Base-by-base conservation (phyloP, 148 eudicot species). In the Camellia granthamiana region DNA sequence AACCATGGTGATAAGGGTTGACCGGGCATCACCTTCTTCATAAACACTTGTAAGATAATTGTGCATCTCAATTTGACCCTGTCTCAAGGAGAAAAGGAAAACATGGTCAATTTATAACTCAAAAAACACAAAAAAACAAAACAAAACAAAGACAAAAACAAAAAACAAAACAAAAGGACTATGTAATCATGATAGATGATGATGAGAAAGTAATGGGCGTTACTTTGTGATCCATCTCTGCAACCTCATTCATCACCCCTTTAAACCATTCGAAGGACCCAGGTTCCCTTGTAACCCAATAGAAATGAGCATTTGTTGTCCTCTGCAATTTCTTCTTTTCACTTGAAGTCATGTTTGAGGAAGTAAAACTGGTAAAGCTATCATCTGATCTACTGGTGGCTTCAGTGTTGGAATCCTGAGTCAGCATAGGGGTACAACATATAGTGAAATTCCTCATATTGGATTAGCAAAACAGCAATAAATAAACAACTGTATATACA, bases 191-290 rank as follows among this genome's bases (percentile, higher is more conserved):
- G 16, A 16, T 18, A 51, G 9, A 66, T 2, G 41, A 3, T 43
- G 43, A 68, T 41, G 4, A 1, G 18, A 65, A 46, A 56, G 13
- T 16, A 30, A 6, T 61, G 16, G 13, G 42, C 7, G 43, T 80
- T 90, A 96, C 99, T 88, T 90, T 92, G 60, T 92, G 94, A 89
- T 94, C 99, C 85, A 94, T 84, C 67, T 92, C 94, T 52, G 99
- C 98, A 12, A 97, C 95, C 84, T 97, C 98, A 87, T 92, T 87
- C 99, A 97, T 94, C 3, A 94, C 98, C 47, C 98, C 99, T 87
- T 92, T 93, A 78, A 97, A 97, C 99, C 99, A 97, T 84, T 97
- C 98, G 14, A 97, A 94, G 21, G 99, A 97, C 42, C 97, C 95
- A 41, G 87, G 85, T 65, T 97, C 99, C 86, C 96, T 88, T 0